Base-by-base conservation (phyloP, 1,284 basidiomycete species). In the Volvariella volvacea region DNA sequence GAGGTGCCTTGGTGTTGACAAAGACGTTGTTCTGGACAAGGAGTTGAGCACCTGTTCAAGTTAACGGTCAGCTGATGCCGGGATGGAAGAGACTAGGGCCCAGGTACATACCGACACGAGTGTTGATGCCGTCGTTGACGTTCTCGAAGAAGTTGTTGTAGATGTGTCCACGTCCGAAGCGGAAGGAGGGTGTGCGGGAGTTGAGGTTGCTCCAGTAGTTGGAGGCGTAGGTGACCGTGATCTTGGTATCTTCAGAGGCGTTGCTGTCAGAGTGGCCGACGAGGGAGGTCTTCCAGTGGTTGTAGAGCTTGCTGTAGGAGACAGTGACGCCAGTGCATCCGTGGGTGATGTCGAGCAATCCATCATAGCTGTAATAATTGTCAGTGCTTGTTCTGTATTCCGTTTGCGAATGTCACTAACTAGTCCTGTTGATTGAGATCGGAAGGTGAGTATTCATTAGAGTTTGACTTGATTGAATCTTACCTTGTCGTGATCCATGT, bases 101-200 rank as follows among this genome's bases (percentile, higher is more conserved):
- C 12, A 6, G 46, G 15, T 36, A 50, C 59, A 14, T 52, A 62
- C 70, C 71, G 47, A 66, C 63, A 49, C 72, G 68, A 43, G 71
- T 73, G 60, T 73, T 73, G 52, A 74, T 73, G 44, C 72, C 71
- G 52, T 73, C 70, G 50, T 57, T 62, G 55, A 68, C 68, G 59
- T 63, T 60, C 41, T 67, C 62, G 50, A 66, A 70, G 44, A 64
- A 54, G 52, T 69, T 73, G 63, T 73, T 73, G 57, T 60, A 72
- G 53, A 72, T 66, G 59, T 71, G 70, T 31, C 68, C 71, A 44
- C 62, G 62, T 32, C 71, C 70, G 55, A 71, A 72, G 40, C 65
- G 61, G 59, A 67, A 63, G 22, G 66, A 67, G 31, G 66, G 66
- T 8, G 64, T 66, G 44, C 66, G 65, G 20, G 65, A 67, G 52